Evolutionary conservation across 768 basidiomycete species (phyloP), one percentile per base, ranked within the genome.

Genomic region (Rhodotorula taiwanensis): DNA sequence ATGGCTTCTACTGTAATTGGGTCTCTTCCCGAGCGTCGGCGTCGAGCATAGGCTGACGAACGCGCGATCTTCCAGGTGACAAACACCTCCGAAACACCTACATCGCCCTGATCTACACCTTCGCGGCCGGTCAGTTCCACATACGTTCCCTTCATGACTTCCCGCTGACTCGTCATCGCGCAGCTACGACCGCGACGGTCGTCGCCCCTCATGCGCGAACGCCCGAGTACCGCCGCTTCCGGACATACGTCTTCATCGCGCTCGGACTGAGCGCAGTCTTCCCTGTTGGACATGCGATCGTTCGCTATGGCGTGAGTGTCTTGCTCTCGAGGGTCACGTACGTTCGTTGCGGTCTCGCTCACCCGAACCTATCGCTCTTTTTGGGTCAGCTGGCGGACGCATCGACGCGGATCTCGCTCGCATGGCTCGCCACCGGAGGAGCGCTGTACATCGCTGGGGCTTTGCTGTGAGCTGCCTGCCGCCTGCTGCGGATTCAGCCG

Each of bases 361-460:
- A n/a, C n/a, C n/a, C n/a, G n/a, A n/a, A n/a, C n/a, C n/a, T n/a
- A n/a, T n/a, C n/a, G n/a, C n/a, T n/a, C n/a, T n/a, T n/a, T n/a
- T n/a, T n/a, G n/a, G n/a, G n/a, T n/a, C 66, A 58, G 31, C 75
- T 81, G 58, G 68, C 76, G 55, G 80, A 79, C 60, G 76, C 87
- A 44, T 74, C 82, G 45, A 74, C 76, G 57, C 82, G 84, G 57
- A 83, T 88, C 79, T 87, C 88, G 53, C 80, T 87, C 65, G 78
- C 79, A 18, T 88, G 86, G 84, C 75, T 91, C 30, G 68, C 87
- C 23, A 73, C 80, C 15, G 86, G 86, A 41, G 89, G 83, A n/a
- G 80, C 76, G 11, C 77, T 88, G 62, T 93, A 93, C 75, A 85
- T 92, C 73, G 72, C 73, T 30, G 91, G 90, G 43, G 90, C 90